A percentile compares a stretch with the other conserved stretches of the same genome.
Evolutionary conservation across 2,329 filamentous ascomycete species (phyloP).

Genomic region (Neodidymelliopsis sp.): DNA sequence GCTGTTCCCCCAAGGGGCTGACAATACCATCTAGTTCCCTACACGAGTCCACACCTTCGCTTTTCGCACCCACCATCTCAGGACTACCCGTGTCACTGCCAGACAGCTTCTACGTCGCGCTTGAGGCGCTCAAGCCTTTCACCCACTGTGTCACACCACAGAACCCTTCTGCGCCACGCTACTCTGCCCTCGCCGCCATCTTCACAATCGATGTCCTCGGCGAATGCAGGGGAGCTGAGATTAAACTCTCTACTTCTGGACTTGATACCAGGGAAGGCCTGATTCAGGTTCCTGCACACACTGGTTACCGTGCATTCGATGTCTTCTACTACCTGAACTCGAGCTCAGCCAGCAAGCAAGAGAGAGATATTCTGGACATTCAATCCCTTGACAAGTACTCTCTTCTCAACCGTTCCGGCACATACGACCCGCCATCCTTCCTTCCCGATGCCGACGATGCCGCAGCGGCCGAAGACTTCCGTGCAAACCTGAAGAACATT

Average conservation of each 20-base stretch:
- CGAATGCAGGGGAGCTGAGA: conserved; percentile 74
- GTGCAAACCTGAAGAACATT: conserved; percentile 84
- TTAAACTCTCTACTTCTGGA: conserved; percentile 85
- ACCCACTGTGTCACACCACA: conserved; percentile 85
- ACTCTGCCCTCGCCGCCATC: conserved; percentile 80
- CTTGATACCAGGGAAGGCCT: conserved; percentile 85
- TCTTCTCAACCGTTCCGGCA: conserved; percentile 81
- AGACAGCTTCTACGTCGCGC: conserved; percentile 74
- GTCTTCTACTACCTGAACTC: conserved; percentile 97
- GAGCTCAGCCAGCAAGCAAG: conserved; percentile 85
- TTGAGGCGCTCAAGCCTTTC: conserved; percentile 86
- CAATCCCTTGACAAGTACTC: conserved; percentile 79
- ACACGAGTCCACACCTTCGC: conserved; percentile 85
- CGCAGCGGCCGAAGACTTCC: conserved; percentile 92
- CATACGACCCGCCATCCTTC: conserved; percentile 85
- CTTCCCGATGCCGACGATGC: conserved; percentile 91
- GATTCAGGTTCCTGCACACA: conserved; percentile 77
- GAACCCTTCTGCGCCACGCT: conserved; percentile 83
- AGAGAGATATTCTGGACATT: conserved; percentile 86
- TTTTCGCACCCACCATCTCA: conserved; percentile 81
- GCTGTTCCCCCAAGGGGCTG: neutral
- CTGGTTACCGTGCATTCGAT: conserved; percentile 91
- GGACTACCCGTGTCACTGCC: conserved; percentile 83
- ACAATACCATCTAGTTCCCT: conserved; percentile 70
- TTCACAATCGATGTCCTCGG: conserved; percentile 84